Percentiles rank a stretch among this genome's conserved stretches.
Conservation (phyloP, 495 filamentous ascomycete species). For the Xanthoparmelia taractica region DNA sequence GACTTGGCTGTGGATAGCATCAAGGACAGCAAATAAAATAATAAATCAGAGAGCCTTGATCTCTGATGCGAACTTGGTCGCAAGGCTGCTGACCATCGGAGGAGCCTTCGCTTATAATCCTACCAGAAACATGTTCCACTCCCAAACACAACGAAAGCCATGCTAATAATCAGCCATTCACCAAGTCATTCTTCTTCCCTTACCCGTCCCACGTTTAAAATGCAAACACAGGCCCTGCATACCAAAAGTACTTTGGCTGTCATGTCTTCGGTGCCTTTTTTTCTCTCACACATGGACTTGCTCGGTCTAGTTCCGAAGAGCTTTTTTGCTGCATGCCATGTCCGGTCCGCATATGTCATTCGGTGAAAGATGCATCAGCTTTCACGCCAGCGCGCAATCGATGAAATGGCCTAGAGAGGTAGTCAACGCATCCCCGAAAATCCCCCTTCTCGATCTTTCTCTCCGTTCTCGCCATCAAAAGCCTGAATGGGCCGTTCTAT, state of each 20-base stretch:
- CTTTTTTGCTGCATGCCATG: not conserved
- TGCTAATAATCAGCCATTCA: not conserved
- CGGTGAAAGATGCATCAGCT: constrained; percentile 5
- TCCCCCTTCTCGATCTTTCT: not conserved
- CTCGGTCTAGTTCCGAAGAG: not conserved
- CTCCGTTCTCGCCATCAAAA: not conserved
- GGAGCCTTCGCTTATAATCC: not conserved
- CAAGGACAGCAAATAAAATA: constrained; percentile 2
- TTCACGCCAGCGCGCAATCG: not conserved
- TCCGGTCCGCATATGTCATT: constrained; percentile 1
- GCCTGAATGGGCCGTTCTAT: not conserved
- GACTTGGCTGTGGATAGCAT: not conserved
- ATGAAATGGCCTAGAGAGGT: not conserved
- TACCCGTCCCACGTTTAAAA: not conserved
- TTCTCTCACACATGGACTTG: not conserved
- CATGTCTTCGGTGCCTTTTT: not conserved
- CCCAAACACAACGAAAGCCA: not conserved
- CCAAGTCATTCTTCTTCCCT: not conserved
- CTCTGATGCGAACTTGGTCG: constrained; percentile 1
- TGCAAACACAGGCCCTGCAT: not conserved
- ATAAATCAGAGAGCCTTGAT: no score
- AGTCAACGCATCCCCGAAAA: not conserved
- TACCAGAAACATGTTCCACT: constrained; percentile 2
- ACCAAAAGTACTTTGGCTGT: not conserved
- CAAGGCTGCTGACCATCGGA: constrained; percentile 8